Percentiles rank a stretch among this genome's conserved stretches.
Evolutionary conservation across 805 yeast species (phyloP).

Genomic region (Candida bentonensis): DNA sequence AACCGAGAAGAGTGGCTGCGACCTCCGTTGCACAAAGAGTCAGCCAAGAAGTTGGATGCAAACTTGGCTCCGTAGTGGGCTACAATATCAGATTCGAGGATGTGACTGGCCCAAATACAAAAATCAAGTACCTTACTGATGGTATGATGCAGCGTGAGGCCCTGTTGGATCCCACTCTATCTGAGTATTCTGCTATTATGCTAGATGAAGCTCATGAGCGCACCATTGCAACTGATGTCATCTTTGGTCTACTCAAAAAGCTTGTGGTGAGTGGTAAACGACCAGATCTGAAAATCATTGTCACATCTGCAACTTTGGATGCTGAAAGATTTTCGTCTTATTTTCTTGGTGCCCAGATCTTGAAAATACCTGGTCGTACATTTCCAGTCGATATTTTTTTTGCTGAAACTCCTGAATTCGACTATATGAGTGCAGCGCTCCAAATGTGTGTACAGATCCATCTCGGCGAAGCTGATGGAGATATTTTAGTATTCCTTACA

Average conservation of each 20-base stretch:
- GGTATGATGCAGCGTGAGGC: constrained; percentile 89
- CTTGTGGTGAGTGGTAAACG: constrained; percentile 36
- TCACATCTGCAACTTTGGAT: constrained; percentile 92
- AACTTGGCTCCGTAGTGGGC: constrained; percentile 47
- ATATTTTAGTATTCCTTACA: constrained; percentile 72
- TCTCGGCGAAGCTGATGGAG: constrained; percentile 54
- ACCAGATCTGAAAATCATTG: constrained; percentile 57
- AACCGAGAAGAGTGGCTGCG: constrained; percentile 77
- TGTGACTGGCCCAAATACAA: constrained; percentile 46
- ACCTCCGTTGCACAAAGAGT: constrained; percentile 72
- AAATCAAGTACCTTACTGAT: constrained; percentile 84
- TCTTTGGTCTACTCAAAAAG: constrained; percentile 69
- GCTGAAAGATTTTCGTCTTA: constrained; percentile 75
- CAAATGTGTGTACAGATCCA: constrained; percentile 84
- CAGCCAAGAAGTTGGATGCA: constrained; percentile 58
- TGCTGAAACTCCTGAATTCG: constrained; percentile 77
- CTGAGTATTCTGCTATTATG: constrained; percentile 64
- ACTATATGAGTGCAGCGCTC: constrained; percentile 79
- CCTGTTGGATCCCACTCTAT: constrained; percentile 56
- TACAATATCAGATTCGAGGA: constrained; percentile 84
- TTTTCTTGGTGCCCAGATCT: constrained; percentile 73
- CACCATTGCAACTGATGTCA: constrained; percentile 77
- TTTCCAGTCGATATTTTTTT: constrained; percentile 81
- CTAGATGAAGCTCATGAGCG: constrained; percentile 97
- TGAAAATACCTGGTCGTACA: constrained; percentile 85